Conservation (phyloP, 352 stramenopile genomes). For the Phytophthora melonis region DNA sequence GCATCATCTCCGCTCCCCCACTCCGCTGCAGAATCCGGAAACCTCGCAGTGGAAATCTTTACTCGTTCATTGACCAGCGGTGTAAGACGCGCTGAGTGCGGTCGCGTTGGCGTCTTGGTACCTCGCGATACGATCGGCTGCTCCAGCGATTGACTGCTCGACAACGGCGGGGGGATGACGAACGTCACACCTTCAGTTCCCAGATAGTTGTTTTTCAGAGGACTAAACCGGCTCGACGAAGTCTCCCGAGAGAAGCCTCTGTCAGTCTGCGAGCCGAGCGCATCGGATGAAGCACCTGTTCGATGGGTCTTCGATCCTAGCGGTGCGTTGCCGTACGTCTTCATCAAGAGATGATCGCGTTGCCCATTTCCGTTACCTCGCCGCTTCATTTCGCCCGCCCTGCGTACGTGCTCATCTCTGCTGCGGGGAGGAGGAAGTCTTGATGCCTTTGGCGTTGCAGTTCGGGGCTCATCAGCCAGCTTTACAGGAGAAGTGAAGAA, state of each 20-base stretch:
- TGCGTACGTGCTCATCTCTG: conserved; percentile 49
- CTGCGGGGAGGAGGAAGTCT: conserved; percentile 51
- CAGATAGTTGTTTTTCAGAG: conserved; percentile 59
- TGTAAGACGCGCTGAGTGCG: conserved; percentile 46
- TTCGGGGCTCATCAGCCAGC: conserved; percentile 32
- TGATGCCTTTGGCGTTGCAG: conserved; percentile 29
- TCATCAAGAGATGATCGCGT: conserved; percentile 55
- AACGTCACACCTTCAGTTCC: conserved; percentile 51
- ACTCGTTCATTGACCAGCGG: conserved; percentile 51
- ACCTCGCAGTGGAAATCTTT: conserved; percentile 44
- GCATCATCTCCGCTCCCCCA: conserved; percentile 18
- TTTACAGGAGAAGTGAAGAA: conserved; percentile 53
- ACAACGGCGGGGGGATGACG: conserved; percentile 63
- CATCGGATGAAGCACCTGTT: conserved; percentile 27
- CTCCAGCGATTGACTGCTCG: conserved; percentile 37
- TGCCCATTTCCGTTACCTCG: conserved; percentile 52
- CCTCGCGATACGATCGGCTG: conserved; percentile 25
- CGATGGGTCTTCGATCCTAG: conserved; percentile 29
- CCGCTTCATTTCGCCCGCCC: conserved; percentile 40
- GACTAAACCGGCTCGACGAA: conserved; percentile 39
- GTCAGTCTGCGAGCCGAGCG: conserved; percentile 13
- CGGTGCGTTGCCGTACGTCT: conserved; percentile 58
- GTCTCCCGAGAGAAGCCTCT: conserved; percentile 20
- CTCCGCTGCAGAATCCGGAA: conserved; percentile 30
- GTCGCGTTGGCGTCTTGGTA: conserved; percentile 41